Evolutionary conservation across 306 rosid genomes (phyloP).

Genomic region (Quercus cerris): DNA sequence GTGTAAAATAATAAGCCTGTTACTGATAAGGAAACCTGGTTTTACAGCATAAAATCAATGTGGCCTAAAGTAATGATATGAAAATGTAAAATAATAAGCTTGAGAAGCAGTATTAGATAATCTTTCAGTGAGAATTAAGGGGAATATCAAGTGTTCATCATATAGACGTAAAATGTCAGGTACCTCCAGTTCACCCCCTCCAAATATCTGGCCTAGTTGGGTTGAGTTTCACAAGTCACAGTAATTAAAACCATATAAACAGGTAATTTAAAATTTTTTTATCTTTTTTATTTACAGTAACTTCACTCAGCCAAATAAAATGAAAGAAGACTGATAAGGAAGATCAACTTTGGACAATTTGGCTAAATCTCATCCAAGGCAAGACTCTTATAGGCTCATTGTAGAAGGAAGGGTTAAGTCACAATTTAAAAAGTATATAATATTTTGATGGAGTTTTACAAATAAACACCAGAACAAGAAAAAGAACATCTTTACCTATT

Average conservation of each 20-base stretch:
- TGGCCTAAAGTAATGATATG: neutral
- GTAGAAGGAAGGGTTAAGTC: neutral
- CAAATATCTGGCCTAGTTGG: neutral
- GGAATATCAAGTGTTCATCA: neutral
- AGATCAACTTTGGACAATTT: neutral
- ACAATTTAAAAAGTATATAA: neutral
- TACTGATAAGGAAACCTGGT: constrained; percentile 7
- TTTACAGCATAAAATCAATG: neutral
- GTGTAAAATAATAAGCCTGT: constrained; percentile 5
- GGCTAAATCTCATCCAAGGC: neutral
- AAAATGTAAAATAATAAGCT: neutral
- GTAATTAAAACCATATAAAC: neutral
- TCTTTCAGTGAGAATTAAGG: neutral
- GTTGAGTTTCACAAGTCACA: neutral
- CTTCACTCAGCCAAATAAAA: too few relatives aligned
- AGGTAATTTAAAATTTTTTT: neutral
- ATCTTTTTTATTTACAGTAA: neutral
- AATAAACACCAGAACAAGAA: neutral
- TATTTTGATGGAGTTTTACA: neutral
- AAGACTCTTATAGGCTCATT: neutral
- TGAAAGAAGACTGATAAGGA: neutral
- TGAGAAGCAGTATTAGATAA: neutral
- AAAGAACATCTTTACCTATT: neutral
- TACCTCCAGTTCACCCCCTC: neutral
- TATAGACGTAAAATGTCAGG: neutral